phyloP scores from a whole-genome alignment of 192 early-diverging fungal genomes.

The Gryganskiella cystojenkinii region DNA sequence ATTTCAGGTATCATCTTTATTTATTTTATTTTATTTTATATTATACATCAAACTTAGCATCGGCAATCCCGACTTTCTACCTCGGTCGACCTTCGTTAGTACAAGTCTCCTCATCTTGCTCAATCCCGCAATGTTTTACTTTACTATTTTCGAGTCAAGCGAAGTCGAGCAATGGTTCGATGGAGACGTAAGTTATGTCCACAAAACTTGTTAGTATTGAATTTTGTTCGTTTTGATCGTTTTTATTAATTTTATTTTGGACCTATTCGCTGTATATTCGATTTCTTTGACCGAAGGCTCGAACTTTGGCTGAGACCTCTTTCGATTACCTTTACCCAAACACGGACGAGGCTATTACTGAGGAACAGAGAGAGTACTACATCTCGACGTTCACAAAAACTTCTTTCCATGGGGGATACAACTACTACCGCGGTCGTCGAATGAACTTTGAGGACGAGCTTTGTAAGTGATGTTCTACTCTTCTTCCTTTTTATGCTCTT shows the following conservation, averaged over 20 bases:
- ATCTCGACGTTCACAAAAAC: constrained; percentile 43
- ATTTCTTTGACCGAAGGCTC: too few species aligned
- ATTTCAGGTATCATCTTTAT: background rate
- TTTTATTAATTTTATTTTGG: too few species aligned
- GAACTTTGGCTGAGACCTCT: background rate
- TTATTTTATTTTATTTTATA: background rate
- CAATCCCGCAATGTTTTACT: constrained; percentile 12
- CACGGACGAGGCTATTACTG: background rate
- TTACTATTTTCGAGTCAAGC: background rate
- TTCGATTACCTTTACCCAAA: background rate
- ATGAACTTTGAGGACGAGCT: constrained; percentile 18
- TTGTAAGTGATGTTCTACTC: constrained; percentile 6
- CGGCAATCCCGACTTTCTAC: background rate
- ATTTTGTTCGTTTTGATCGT: too few species aligned
- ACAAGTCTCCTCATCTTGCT: too few species aligned
- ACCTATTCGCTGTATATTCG: too few species aligned
- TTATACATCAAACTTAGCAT: too few species aligned
- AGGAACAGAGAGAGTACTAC: constrained; percentile 67
- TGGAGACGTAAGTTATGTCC: constrained; percentile 13
- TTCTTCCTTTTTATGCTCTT: too few species aligned
- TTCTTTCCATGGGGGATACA: constrained; percentile 65
- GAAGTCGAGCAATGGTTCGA: constrained; percentile 10
- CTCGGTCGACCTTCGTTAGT: too few species aligned
- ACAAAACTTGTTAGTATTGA: too few species aligned
- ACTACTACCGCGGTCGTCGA: constrained; percentile 59